Base-by-base conservation (phyloP, 2,329 filamentous ascomycete species). In the Diaporthe australafricana region DNA sequence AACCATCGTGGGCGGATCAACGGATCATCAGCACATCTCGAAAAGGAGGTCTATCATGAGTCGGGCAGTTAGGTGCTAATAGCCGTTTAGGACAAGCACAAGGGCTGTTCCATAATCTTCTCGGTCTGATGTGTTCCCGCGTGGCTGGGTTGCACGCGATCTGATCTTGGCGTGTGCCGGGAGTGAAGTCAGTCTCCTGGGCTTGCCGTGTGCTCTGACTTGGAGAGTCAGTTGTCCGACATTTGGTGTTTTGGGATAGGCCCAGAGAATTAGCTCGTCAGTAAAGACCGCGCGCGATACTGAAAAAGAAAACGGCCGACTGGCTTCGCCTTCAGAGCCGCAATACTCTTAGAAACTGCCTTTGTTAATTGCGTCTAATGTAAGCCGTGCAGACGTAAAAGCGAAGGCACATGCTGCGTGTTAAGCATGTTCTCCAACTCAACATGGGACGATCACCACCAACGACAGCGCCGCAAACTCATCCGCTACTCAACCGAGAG, bases 151-250 rank as follows among this genome's bases (percentile, higher is more conserved):
- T 50, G 60, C 60, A 27, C 30, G 30, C 45, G 42, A 50, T 50
- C 60, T 65, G 45, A 25, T 20, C 60, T 65, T 50, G 60, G 60
- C 60, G 16, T 65, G 60, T 65, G 60, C 60, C 60, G 60, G 60
- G 45, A 38, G 7, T n/a, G 17, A 65, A 65, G 60, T 65, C 32
- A 65, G 48, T 65, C 45, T 38, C 5, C 42, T 38, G 60, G 42
- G 60, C 60, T 14, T 38, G 60, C 30, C 45, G 60, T 65, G 45
- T 27, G 45, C 60, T 65, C 45, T 65, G 60, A 50, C 60, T 48
- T 50, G 42, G 60, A 50, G 60, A 50, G 60, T 65, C 60, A 65
- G 60, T 65, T 50, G 60, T 65, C 60, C 60, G 60, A 65, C 60
- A 5, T 27, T 47, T 35, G 47, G 42, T 50, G 60, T 65, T 65